Evolutionary conservation across 805 yeast genomes (phyloP).

Genomic region (Saccharomyces cerevisiae): DNA sequence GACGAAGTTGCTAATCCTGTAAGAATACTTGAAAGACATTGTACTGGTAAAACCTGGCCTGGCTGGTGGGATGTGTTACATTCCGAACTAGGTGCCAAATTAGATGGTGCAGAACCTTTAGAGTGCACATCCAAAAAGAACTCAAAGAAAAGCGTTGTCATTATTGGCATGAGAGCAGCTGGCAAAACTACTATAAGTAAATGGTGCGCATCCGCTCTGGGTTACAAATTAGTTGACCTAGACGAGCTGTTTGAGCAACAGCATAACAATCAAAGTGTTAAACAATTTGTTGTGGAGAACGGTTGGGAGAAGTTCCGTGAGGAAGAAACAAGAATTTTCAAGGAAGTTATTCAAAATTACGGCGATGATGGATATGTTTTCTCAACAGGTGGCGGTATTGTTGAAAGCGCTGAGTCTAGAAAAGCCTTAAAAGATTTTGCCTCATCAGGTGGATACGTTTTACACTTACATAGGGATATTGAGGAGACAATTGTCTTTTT

Average conservation of each 20-base stretch:
- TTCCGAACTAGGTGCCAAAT: conserved; percentile 49
- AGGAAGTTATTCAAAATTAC: conserved; percentile 33
- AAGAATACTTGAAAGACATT: conserved; percentile 72
- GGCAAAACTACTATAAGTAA: conserved; percentile 84
- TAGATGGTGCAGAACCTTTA: conserved; percentile 65
- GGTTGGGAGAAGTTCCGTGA: conserved; percentile 89
- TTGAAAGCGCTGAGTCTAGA: conserved; percentile 68
- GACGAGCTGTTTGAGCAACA: conserved; percentile 62
- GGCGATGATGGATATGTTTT: conserved; percentile 53
- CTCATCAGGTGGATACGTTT: conserved; percentile 62
- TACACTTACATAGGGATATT: conserved; percentile 84
- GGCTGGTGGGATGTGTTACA: conserved; percentile 98
- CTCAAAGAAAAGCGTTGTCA: conserved; percentile 44
- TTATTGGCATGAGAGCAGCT: conserved; percentile 97
- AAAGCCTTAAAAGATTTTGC: conserved; percentile 48
- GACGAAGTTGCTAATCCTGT: conserved; percentile 38
- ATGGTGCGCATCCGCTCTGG: conserved; percentile 66
- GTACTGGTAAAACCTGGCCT: conserved; percentile 98
- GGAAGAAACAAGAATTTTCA: conserved; percentile 51
- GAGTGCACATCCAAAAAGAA: conserved; percentile 3
- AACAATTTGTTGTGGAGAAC: conserved; percentile 47
- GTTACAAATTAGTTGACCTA: conserved; percentile 62
- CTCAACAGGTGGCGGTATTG: conserved; percentile 96
- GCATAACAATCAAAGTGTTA: conserved; percentile 39
- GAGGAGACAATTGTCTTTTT: conserved; percentile 71